Evolutionary conservation across 768 basidiomycete genomes (phyloP), one percentile per base, ranked within the genome.

Genomic region (Xanthoconium purpureum): DNA sequence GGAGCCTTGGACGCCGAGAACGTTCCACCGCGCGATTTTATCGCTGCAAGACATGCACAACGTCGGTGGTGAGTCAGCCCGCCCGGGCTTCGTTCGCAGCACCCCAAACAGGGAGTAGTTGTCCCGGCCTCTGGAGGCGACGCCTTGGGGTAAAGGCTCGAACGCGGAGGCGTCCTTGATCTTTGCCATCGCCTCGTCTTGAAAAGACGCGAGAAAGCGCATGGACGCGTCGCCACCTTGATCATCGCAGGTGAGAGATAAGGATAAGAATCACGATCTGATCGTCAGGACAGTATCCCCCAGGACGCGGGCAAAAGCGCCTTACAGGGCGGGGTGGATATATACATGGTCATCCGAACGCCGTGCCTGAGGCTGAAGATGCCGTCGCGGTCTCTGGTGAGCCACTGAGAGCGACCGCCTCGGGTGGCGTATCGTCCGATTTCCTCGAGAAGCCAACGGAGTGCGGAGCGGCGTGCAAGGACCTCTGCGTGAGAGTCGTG

Each of bases 401-500:
- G 74, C 87, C 84, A 88, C 11, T 60, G 60, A 1, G 87, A 87
- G 3, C 61, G 57, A 39, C 70, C 73, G 32, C 57, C 61, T 40
- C 44, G 44, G n/a, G 39, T 35, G 47, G 42, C 42, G 17, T 50
- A 46, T 54, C 64, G 58, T 10, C 64, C 58, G 15, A 87, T 76
- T 70, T 97, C 91, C 55, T 88, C 83, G 33, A 94, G 69, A 46
- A 93, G 74, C 92, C 93, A 98, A 28, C 86, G 79, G 42, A 87
- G 67, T 0, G 88, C 84, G 10, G 87, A 86, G 32, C 95, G 79
- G 18, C 92, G 81, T 2, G 93, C 93, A n/a, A 97, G 77, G 20
- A 95, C 82, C 71, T 98, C 95, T 11, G 95, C 95, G 69, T 98
- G 95, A 50, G 82, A 87, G 65, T 97, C 95, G 64, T 95, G 93